phyloP scores from a whole-genome alignment of 495 filamentous ascomycete genomes.

The Xylaria nigripes region DNA sequence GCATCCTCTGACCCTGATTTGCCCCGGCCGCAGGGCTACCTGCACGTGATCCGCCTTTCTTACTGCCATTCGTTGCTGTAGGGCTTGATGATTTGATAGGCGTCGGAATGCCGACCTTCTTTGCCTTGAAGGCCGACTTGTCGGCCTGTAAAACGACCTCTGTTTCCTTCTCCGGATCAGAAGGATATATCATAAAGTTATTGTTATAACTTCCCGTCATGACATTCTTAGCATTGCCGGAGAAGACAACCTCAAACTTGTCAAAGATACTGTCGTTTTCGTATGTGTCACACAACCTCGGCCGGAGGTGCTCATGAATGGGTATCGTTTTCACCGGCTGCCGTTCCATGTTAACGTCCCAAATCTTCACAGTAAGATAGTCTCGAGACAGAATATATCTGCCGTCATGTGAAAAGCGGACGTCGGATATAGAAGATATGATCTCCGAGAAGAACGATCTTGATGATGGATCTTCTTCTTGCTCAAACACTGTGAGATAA shows the following conservation, averaged over 20 bases:
- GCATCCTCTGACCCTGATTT: slow-evolving; percentile 86
- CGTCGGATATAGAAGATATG: slow-evolving; percentile 97
- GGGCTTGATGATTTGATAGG: slow-evolving; percentile 81
- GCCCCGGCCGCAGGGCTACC: slow-evolving; percentile 78
- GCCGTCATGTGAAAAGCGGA: slow-evolving; percentile 92
- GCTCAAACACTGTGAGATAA: slow-evolving; percentile 74
- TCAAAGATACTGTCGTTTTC: slow-evolving; percentile 99
- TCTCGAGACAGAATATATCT: slow-evolving; percentile 95
- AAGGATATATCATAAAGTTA: slow-evolving; percentile 99
- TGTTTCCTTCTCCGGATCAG: slow-evolving; percentile 88
- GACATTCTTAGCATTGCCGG: slow-evolving; percentile 94
- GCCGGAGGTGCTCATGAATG: slow-evolving; percentile 93
- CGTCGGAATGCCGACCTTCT: slow-evolving; percentile 97
- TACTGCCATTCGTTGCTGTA: slow-evolving; percentile 61
- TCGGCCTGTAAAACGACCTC: slow-evolving; percentile 97
- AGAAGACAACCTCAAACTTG: slow-evolving; percentile 99
- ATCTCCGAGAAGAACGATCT: slow-evolving; percentile 99
- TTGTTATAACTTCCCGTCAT: slow-evolving; percentile 99
- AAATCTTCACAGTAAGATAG: slow-evolving; percentile 98
- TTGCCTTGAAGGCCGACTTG: slow-evolving; percentile 98
- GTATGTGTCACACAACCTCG: slow-evolving; percentile 93
- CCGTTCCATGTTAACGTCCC: slow-evolving; percentile 98
- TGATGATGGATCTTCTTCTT: slow-evolving; percentile 98
- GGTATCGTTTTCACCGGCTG: slow-evolving; percentile 97
- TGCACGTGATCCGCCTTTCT: slow-evolving; percentile 75